Conservation (phyloP, 441 rosid genomes). For the Adansonia grandidieri region DNA sequence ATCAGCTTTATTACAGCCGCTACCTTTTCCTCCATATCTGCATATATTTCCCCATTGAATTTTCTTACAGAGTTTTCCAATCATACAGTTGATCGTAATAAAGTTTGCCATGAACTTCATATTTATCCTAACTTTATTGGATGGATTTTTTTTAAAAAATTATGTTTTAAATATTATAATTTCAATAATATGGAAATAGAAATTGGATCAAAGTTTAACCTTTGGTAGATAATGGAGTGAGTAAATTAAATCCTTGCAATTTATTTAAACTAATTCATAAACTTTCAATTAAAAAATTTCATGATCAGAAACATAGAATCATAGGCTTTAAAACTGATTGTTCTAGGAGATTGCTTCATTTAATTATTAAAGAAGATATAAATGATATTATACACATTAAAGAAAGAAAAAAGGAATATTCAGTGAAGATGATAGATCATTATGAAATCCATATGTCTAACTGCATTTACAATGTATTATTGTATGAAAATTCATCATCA, state of each 20-base stretch:
- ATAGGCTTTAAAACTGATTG: background rate
- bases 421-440: background rate
- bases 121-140: background rate
- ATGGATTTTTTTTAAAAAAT: background rate
- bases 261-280: no score
- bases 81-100: background rate
- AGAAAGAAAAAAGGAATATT: background rate
- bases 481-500: background rate
- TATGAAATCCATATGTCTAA: background rate
- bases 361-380: background rate
- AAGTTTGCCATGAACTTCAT: background rate
- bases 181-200: background rate
- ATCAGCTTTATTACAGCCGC: conserved; percentile 63
- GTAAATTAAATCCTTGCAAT: background rate
- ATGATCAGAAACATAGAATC: no score
- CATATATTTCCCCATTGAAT: conserved; percentile 20
- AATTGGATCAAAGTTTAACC: background rate
- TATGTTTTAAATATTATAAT: background rate
- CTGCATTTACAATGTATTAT: background rate
- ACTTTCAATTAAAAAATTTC: no score
- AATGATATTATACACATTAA: background rate
- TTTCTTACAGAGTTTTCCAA: conserved; percentile 3
- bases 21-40: conserved; percentile 93
- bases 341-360: background rate
- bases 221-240: background rate